phyloP scores from a whole-genome alignment of 192 early-diverging fungal species.

The Gigaspora rosea region DNA sequence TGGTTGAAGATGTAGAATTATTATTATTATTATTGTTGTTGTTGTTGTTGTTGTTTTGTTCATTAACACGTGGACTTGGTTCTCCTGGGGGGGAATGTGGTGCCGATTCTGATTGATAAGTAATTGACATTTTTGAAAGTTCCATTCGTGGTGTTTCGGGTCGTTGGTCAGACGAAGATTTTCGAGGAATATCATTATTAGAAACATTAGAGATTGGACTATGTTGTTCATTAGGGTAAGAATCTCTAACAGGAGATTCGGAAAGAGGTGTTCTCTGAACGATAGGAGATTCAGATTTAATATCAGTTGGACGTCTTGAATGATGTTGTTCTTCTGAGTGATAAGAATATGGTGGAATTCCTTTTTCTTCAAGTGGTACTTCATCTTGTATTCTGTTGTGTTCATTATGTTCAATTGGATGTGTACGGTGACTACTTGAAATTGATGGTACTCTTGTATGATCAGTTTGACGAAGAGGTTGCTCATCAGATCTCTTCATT shows the following conservation, averaged over 20 bases:
- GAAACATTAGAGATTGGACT: neutral
- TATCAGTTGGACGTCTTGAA: conserved; percentile 1
- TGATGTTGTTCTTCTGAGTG: conserved; percentile 14
- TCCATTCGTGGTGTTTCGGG: neutral
- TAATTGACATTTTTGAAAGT: conserved; percentile 11
- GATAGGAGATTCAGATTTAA: neutral
- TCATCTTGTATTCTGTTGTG: neutral
- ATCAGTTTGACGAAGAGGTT: neutral
- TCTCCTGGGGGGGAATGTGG: conserved; percentile 4
- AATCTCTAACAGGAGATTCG: conserved; percentile 24
- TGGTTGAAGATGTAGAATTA: neutral
- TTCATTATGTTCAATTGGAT: conserved; percentile 2
- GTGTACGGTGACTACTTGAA: neutral
- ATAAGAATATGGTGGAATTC: neutral
- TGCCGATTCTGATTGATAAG: conserved; percentile 7
- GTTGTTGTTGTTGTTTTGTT: neutral
- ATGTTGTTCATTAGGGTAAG: neutral
- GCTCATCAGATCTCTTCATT: conserved; percentile 1
- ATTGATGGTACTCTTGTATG: neutral
- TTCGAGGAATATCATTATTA: neutral
- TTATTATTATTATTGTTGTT: too few relatives aligned
- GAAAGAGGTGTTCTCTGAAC: neutral
- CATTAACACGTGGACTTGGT: neutral
- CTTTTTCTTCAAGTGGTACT: conserved; percentile 18
- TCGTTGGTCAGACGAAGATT: conserved; percentile 21